Evolutionary conservation across 2,329 filamentous ascomycete genomes (phyloP), one percentile per base, ranked within the genome.

Genomic region (Amphichorda felina): DNA sequence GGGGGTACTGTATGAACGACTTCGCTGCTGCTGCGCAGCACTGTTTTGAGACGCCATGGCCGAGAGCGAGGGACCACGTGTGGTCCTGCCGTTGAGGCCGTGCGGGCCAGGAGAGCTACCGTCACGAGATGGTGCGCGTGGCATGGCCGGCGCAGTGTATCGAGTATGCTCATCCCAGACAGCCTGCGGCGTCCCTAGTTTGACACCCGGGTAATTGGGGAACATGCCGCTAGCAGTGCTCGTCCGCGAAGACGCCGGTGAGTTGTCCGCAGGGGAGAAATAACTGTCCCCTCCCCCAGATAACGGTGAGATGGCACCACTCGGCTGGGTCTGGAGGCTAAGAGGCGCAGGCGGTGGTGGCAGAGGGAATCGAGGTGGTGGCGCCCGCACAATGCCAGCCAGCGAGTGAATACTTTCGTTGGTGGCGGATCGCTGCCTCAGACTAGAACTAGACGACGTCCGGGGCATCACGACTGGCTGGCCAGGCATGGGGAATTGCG

Each of bases 1-100:
- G 7, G 91, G 89, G 43, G 88, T 95, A 61, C 89, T 96, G 50
- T 93, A 93, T 26, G 88, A 94, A 43, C 91, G 75, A 60, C 84
- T 80, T 45, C 87, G 73, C 50, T 81, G 78, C 53, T 85, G 79
- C 43, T 79, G 63, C 52, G 70, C 58, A 43, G 68, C 64, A 47
- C 68, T 63, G 46, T 75, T 57, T 43, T 66, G 60, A 1, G 66
- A 63, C 13, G 77, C 66, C 70, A 85, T 79, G 14, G 75, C 80
- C 30, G 82, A 83, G 46, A 93, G 66, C 9, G 84, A 93, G 16
- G 85, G 85, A n/a, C 82, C 74, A 46, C 85, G 79, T 30, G 75
- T 71, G 47, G 73, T 76, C 44, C 82, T 70, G 26, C 72, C 72
- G 40, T 75, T 75, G 40, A 68, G 66, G 37, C 68, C 65, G 48